phyloP scores from a whole-genome alignment of 1,139 yeast genomes.

The Zygosaccharomyces pseudobailii region DNA sequence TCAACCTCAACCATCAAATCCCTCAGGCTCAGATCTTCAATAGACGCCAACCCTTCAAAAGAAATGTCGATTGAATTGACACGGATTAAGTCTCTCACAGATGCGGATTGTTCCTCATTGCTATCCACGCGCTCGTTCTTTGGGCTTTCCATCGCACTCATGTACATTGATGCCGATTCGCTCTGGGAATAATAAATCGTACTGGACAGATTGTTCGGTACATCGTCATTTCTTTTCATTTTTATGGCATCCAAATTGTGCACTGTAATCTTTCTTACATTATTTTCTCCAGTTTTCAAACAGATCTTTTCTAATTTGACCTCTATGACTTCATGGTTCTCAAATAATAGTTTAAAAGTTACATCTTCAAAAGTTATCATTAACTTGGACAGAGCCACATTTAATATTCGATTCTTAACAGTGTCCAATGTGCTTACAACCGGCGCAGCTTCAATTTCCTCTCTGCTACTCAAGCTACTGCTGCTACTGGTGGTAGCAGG shows the following conservation, averaged over 20 bases:
- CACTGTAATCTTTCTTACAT: constrained; percentile 13
- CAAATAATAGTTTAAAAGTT: constrained; percentile 20
- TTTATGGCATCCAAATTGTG: constrained; percentile 2
- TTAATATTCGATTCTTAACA: constrained; percentile 33
- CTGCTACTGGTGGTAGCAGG: constrained; percentile 13
- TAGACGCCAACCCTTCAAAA: constrained; percentile 49
- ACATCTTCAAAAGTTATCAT: constrained; percentile 23
- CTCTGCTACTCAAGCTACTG: constrained; percentile 10
- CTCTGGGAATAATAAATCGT: constrained; percentile 66
- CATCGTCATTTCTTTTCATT: neutral
- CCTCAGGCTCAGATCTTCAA: constrained; percentile 40
- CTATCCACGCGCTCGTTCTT: constrained; percentile 20
- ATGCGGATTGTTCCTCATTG: constrained; percentile 12
- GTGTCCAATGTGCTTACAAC: constrained; percentile 17
- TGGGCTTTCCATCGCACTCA: constrained; percentile 67
- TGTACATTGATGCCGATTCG: constrained; percentile 68
- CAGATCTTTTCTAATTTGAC: constrained; percentile 15
- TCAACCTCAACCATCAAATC: constrained; percentile 16
- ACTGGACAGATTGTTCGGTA: constrained; percentile 39
- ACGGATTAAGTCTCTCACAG: constrained; percentile 14
- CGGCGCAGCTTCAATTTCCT: constrained; percentile 8
- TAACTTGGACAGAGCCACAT: constrained; percentile 30
- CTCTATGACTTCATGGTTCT: constrained; percentile 13
- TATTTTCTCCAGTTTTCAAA: constrained; percentile 17
- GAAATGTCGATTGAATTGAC: constrained; percentile 40